These are phyloP conservation scores for Candida insectorum DNA, from an alignment of 805 yeast species.

Conservation along the genomic window DNA sequence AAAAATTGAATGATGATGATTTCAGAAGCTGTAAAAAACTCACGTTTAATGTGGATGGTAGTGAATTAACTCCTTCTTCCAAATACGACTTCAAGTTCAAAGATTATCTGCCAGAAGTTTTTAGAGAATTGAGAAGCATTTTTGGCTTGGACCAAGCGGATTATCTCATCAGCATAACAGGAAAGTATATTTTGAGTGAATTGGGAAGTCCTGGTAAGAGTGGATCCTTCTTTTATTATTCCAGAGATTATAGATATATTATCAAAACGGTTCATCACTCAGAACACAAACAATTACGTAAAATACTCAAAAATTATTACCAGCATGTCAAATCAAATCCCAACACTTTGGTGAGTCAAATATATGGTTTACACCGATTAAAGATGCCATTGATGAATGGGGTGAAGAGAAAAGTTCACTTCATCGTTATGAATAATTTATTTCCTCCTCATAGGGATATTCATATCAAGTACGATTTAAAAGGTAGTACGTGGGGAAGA, in stretches of 20 bases:
- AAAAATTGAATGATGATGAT: slow-evolving; percentile 66
- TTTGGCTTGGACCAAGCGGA: slow-evolving; percentile 96
- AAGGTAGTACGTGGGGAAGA: slow-evolving; percentile 89
- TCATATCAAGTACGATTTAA: slow-evolving; percentile 82
- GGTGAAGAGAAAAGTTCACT: slow-evolving; percentile 72
- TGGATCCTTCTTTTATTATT: slow-evolving; percentile 93
- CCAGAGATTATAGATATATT: slow-evolving; percentile 89
- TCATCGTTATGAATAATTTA: slow-evolving; percentile 92
- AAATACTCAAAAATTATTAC: slow-evolving; percentile 71
- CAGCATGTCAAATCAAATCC: slow-evolving; percentile 80
- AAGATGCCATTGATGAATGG: slow-evolving; percentile 74
- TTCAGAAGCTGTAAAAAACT: slow-evolving; percentile 72
- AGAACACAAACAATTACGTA: slow-evolving; percentile 82
- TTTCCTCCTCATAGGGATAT: slow-evolving; percentile 92
- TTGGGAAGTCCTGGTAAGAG: slow-evolving; percentile 95
- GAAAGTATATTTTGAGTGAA: slow-evolving; percentile 88
- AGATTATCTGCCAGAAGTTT: slow-evolving; percentile 93
- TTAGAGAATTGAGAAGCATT: slow-evolving; percentile 71
- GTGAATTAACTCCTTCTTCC: slow-evolving; percentile 87
- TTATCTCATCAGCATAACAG: slow-evolving; percentile 85
- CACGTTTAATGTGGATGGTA: slow-evolving; percentile 83
- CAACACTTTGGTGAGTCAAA: slow-evolving; percentile 87
- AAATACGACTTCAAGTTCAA: slow-evolving; percentile 95
- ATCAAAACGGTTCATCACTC: slow-evolving; percentile 93
- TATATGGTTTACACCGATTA: slow-evolving; percentile 91